Percentiles rank a stretch among this genome's conserved stretches.
Conservation (phyloP, 2,329 filamentous ascomycete species). For the Monilinia aucupariae region DNA sequence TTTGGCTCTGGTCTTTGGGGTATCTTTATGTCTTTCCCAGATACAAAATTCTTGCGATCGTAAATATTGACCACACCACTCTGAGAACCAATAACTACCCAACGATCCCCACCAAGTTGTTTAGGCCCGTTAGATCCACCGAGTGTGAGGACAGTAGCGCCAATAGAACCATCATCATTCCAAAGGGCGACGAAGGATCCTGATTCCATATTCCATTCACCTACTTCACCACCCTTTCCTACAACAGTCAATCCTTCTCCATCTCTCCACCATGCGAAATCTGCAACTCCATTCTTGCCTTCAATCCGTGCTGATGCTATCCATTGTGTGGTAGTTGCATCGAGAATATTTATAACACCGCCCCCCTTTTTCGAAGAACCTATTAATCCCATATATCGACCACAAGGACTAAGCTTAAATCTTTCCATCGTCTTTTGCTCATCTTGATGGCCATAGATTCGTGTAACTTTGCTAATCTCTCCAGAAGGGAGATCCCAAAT, state of each 20-base stretch:
- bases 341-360: constrained; percentile 80
- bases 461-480: constrained; percentile 72
- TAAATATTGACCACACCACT: constrained; percentile 92
- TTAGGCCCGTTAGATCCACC: constrained; percentile 59
- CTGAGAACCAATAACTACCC: constrained; percentile 81
- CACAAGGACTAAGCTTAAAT: constrained; percentile 83
- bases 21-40: constrained; percentile 44
- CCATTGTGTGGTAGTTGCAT: constrained; percentile 80
- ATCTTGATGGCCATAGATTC: constrained; percentile 67
- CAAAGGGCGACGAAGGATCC: constrained; percentile 72
- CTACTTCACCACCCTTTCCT: constrained; percentile 82
- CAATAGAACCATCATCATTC: constrained; percentile 85
- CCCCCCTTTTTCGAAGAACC: constrained; percentile 79
- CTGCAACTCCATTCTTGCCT: constrained; percentile 74
- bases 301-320: constrained; percentile 76
- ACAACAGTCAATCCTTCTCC: constrained; percentile 76
- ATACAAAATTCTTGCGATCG: constrained; percentile 54
- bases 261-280: constrained; percentile 89
- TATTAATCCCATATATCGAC: constrained; percentile 76
- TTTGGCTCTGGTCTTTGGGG: constrained; percentile 66
- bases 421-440: constrained; percentile 88
- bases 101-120: constrained; percentile 70
- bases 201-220: constrained; percentile 73
- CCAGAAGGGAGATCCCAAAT: constrained; percentile 85
- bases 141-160: constrained; percentile 74